These are phyloP conservation scores for Botrytis hyacinthi DNA, from an alignment of 2,329 filamentous ascomycete species.

Conservation along the genomic window DNA sequence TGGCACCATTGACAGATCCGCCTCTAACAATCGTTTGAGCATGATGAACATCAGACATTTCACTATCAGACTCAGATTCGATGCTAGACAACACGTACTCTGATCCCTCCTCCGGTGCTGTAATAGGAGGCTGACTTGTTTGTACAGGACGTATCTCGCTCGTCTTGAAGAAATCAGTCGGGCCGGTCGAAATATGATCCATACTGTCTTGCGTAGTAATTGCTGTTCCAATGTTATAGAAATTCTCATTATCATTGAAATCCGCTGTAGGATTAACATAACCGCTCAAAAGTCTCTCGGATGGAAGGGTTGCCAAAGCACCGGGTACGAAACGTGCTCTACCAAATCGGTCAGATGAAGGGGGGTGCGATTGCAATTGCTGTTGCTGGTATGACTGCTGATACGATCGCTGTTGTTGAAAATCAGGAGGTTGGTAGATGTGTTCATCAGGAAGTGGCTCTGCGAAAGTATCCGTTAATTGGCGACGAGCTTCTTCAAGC, in stretches of 20 bases:
- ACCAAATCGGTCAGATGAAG: conserved; percentile 31
- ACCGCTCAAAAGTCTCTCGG: conserved; percentile 44
- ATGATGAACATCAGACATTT: conserved; percentile 5
- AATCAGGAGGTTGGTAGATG: conserved; percentile 22
- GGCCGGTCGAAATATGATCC: not conserved
- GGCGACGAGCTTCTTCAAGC: conserved; percentile 52
- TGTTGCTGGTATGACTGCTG: conserved; percentile 20
- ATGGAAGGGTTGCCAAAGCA: conserved; percentile 45
- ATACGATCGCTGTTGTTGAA: not conserved
- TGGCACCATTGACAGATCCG: conserved; percentile 4
- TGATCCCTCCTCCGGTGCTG: conserved; percentile 3
- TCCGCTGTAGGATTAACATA: conserved; percentile 33
- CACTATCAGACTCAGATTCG: conserved; percentile 14
- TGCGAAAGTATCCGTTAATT: conserved; percentile 50
- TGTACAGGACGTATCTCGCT: not conserved
- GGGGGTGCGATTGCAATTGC: not conserved
- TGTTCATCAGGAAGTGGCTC: conserved; percentile 38
- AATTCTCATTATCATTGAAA: conserved; percentile 17
- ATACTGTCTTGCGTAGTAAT: conserved; percentile 19
- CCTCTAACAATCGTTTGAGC: not conserved
- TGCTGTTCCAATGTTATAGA: conserved; percentile 17
- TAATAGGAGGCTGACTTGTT: not conserved
- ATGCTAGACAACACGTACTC: conserved; percentile 17
- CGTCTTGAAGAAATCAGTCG: conserved; percentile 5
- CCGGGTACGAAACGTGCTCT: conserved; percentile 44